A percentile compares a stretch with the other conserved stretches of the same genome.
Conservation (phyloP, 164 flowering plant genomes). For the Liquidambar formosana region DNA sequence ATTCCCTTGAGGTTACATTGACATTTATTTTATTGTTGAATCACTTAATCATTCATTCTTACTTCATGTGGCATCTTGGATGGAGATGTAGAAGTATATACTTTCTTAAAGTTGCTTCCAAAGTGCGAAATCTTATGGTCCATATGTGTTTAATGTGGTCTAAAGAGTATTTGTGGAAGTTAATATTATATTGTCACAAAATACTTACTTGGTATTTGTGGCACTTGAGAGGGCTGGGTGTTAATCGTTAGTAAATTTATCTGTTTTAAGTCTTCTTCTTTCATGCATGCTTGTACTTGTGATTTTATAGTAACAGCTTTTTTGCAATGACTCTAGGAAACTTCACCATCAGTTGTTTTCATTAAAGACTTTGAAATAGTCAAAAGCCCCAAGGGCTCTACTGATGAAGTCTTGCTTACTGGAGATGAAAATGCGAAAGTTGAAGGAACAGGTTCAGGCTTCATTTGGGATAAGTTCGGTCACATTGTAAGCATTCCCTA, state of each 20-base stretch:
- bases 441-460: conserved; percentile 96
- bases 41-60: too few relatives aligned
- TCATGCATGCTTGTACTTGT: background rate
- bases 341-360: conserved; percentile 78
- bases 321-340: conserved; percentile 42
- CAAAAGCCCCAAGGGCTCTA: conserved; percentile 34
- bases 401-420: conserved; percentile 14
- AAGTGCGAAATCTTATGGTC: too few relatives aligned
- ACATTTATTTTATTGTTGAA: too few relatives aligned
- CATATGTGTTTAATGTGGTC: too few relatives aligned
- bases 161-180: too few relatives aligned
- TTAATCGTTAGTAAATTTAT: background rate
- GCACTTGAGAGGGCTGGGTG: background rate
- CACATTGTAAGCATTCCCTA: conserved; percentile 71
- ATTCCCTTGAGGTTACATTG: too few relatives aligned
- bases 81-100: too few relatives aligned
- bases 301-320: background rate
- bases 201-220: too few relatives aligned
- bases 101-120: too few relatives aligned
- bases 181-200: too few relatives aligned
- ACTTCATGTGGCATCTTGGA: too few relatives aligned
- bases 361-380: conserved; percentile 63
- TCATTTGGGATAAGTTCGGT: conserved; percentile 89
- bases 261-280: background rate
- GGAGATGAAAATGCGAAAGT: conserved; percentile 66